Conservation (phyloP, 116 monocot genomes). For the Posidonia oceanica region DNA sequence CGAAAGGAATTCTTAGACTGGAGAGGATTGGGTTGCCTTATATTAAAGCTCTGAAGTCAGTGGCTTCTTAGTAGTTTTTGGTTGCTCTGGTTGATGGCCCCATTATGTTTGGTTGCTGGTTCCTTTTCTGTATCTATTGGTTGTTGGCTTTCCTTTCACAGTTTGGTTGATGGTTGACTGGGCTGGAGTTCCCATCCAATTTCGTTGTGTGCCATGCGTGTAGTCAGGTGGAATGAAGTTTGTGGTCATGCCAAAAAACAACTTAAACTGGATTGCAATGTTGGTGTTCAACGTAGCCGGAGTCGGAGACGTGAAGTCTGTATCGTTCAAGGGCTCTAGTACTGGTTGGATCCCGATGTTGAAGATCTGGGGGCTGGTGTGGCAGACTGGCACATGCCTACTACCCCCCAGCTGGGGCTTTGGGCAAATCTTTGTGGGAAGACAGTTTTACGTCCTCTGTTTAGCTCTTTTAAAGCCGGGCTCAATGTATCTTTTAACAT, state of each 20-base stretch:
- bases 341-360: constrained; percentile 16
- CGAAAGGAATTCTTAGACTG: too few relatives aligned
- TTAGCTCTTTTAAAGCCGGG: too few relatives aligned
- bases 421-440: constrained; percentile 14
- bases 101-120: too few relatives aligned
- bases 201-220: constrained; percentile 12
- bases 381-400: constrained; percentile 7
- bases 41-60: too few relatives aligned
- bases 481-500: too few relatives aligned
- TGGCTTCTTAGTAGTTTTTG: too few relatives aligned
- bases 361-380: constrained; percentile 21
- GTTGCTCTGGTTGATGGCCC: too few relatives aligned
- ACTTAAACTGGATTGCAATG: constrained; percentile 5
- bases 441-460: too few relatives aligned
- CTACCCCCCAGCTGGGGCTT: constrained; percentile 7
- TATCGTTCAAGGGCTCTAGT: constrained; percentile 9
- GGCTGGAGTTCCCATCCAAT: constrained; percentile 14
- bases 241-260: neutral
- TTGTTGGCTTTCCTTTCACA: too few relatives aligned
- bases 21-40: too few relatives aligned
- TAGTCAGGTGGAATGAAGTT: constrained; percentile 14
- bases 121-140: too few relatives aligned
- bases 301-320: constrained; percentile 10
- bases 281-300: constrained; percentile 18
- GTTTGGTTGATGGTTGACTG: too few relatives aligned